Percentiles rank a stretch among this genome's conserved stretches.
Evolutionary conservation across 2,329 filamentous ascomycete species (phyloP).

Genomic region (Immersiporthe knoxdaviesiana): DNA sequence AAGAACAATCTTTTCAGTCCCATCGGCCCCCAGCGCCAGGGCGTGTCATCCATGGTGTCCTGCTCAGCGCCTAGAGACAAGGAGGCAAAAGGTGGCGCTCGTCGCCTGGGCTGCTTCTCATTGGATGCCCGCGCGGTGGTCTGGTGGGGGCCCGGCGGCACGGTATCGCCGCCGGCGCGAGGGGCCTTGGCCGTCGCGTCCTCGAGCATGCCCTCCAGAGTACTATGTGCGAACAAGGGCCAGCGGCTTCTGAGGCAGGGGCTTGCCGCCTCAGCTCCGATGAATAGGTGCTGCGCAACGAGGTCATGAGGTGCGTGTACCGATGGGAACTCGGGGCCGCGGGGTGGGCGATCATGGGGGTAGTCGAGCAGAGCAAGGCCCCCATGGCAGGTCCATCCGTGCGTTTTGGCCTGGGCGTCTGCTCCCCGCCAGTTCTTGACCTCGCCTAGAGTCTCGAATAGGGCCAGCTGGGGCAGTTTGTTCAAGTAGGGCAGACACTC

Average conservation of each 20-base stretch:
- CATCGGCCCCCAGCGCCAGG: too few species aligned
- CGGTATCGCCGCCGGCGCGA: too few species aligned
- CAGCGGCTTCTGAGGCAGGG: not conserved
- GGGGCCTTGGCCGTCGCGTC: too few species aligned
- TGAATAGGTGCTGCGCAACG: not conserved
- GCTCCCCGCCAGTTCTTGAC: not conserved
- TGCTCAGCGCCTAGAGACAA: constrained; percentile 15
- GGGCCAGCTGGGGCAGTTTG: constrained; percentile 15
- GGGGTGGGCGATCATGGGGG: not conserved
- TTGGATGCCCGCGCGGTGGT: not conserved
- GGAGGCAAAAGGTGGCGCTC: constrained; percentile 13
- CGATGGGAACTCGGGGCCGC: not conserved
- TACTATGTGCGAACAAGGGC: not conserved
- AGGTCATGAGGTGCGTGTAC: not conserved
- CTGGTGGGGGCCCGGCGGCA: not conserved
- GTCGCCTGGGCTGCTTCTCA: not conserved
- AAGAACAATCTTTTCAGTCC: constrained; percentile 9
- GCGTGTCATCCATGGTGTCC: not conserved
- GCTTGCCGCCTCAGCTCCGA: too few species aligned
- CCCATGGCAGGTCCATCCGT: constrained; percentile 12
- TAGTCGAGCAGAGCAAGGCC: not conserved
- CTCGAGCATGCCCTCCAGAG: not conserved
- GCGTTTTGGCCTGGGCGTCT: not conserved
- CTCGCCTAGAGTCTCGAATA: constrained; percentile 8
- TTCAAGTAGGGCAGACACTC: constrained; percentile 16